Evolutionary conservation across 768 basidiomycete species (phyloP), one percentile per base, ranked within the genome.

Genomic region (Leccinum olivaceopallidum): DNA sequence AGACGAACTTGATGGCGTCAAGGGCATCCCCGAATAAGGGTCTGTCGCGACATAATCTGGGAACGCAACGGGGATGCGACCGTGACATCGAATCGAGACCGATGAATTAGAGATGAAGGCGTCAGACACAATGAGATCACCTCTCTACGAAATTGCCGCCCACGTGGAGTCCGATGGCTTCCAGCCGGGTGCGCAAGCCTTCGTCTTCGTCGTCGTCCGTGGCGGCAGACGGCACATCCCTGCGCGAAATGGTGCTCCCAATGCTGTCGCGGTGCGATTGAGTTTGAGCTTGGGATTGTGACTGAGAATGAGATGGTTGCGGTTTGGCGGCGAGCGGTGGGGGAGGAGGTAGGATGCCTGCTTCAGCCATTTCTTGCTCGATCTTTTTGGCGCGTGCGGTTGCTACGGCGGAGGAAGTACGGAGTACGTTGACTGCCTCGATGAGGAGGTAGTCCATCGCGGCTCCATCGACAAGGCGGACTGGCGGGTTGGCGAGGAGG

Each of bases 1-100:
- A 98, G 59, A 98, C 82, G 69, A 97, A 97, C 73, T 98, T 97
- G 77, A 98, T 87, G 10, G 85, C 87, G 62, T 98, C 95, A 7
- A 98, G 80, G 1, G 93, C 90, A 70, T 95, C 90, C 0, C 85
- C 74, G 59, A 96, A 92, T 56, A 91, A 80, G 34, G 85, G 78
- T 65, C 88, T 80, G 62, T 92, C 88, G 37, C 88, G 82, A 70
- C 89, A 89, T 60, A 96, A 72, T 63, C 95, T 96, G 67, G 3
- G 22, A 8, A 39, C 9, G 9, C 2, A 30, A 10, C 9, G 10
- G 9, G 24, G 24, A 26, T 26, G 24, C 24, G 24, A 26, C 39
- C 16, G 3, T 39, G 7, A 3, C 4, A 20, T 49, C 14, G 20
- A 22, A 5, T 60, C 9, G n/a, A 8, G 36, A 44, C 26, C 22